Conservation (phyloP, 2,329 filamentous ascomycete species). For the Macrophomina phaseolina region DNA sequence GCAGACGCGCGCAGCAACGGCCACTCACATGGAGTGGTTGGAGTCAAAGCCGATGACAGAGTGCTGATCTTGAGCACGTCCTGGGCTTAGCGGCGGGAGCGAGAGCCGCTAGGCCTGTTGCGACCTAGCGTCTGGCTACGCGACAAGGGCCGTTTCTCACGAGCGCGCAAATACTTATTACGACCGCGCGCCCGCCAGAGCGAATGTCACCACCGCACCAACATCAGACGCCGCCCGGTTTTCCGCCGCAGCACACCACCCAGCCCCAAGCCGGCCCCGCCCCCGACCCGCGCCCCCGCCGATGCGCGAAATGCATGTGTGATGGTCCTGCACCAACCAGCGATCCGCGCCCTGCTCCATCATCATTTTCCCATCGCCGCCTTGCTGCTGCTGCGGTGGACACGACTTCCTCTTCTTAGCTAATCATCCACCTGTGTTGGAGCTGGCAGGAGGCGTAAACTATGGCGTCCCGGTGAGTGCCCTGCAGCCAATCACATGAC, state of each 20-base stretch:
- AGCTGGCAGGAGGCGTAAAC: slow-evolving; percentile 26
- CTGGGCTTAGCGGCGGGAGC: slow-evolving; percentile 16
- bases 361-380: slow-evolving; percentile 4
- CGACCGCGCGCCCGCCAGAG: slow-evolving; percentile 27
- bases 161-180: slow-evolving; percentile 25
- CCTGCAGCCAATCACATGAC: slow-evolving; percentile 28
- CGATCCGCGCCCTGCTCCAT: slow-evolving; percentile 10
- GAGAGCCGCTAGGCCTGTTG: not conserved
- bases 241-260: slow-evolving; percentile 22
- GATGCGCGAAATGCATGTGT: slow-evolving; percentile 26
- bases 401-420: slow-evolving; percentile 25
- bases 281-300: slow-evolving; percentile 22
- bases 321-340: slow-evolving; percentile 18
- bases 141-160: slow-evolving; percentile 24
- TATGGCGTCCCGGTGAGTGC: slow-evolving; percentile 29
- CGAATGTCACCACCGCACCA: slow-evolving; percentile 27
- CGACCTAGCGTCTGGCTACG: not conserved
- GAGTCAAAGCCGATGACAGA: slow-evolving; percentile 22
- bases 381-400: slow-evolving; percentile 18
- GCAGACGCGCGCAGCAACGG: slow-evolving; percentile 1
- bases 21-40: slow-evolving; percentile 24
- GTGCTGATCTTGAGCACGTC: slow-evolving; percentile 19
- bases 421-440: slow-evolving; percentile 16
- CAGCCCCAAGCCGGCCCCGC: slow-evolving; percentile 20
- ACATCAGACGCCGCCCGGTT: slow-evolving; percentile 23